These are phyloP conservation scores for Pelagophyceae sp. DNA, from an alignment of 352 stramenopile species.

Conservation along the genomic window DNA sequence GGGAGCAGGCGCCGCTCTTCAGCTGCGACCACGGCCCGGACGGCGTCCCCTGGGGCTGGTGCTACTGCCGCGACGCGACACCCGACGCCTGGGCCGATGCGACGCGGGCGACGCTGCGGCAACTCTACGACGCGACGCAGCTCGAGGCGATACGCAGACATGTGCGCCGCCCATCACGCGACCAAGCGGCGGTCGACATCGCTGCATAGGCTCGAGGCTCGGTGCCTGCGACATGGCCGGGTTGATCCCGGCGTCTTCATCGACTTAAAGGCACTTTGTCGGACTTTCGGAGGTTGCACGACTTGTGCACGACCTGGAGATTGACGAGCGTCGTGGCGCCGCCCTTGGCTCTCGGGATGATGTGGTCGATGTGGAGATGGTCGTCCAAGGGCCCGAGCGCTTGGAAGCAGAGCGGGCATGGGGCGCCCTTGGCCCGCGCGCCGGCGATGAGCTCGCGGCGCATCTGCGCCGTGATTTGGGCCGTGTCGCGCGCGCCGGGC, in stretches of 20 bases:
- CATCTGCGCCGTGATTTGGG: not conserved
- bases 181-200: no score
- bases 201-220: no score
- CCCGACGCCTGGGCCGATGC: not conserved
- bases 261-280: no score
- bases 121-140: not conserved
- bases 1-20: not conserved
- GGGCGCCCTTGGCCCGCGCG: not conserved
- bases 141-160: not conserved
- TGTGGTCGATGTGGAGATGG: slow-evolving; percentile 10
- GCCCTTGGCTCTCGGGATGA: not conserved
- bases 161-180: no score
- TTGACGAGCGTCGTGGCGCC: not conserved
- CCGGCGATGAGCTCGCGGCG: not conserved
- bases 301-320: slow-evolving; percentile 5
- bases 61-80: slow-evolving; percentile 8
- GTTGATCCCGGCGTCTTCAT: no score
- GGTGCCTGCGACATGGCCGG: no score
- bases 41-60: slow-evolving; percentile 2
- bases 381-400: slow-evolving; percentile 9
- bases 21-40: not conserved
- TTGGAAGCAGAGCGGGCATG: slow-evolving; percentile 1
- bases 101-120: not conserved
- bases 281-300: slow-evolving; percentile 1
- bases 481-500: not conserved